Evolutionary conservation across 1,284 basidiomycete species (phyloP), one percentile per base, ranked within the genome.

Genomic region (Irpex sp.): DNA sequence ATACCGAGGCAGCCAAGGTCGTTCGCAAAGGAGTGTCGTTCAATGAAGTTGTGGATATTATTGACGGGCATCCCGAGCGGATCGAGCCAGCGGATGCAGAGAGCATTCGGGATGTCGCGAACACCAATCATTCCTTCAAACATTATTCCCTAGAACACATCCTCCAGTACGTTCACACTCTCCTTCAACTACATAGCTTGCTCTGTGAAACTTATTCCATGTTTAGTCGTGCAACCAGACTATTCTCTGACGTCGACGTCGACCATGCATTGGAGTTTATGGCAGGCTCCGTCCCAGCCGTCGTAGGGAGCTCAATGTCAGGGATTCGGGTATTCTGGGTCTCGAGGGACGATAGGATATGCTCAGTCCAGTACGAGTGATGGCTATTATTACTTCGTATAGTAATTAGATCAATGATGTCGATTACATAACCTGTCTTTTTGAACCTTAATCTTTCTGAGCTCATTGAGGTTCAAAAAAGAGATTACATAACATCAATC

Each of bases 201-300:
- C 15, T 39, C 37, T 39, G 37, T 55, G 58, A 46, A 57, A 15
- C 15, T 39, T 15, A 15, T 17, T 11, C n/a, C 15, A 6, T 7
- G 62, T 4, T 15, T 65, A 85, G 88, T 66, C 78, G 82, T 74
- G 78, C 83, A 7, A 70, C 70, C 15, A 67, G 67, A 3, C 71
- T 90, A 0, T 91, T 90, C 68, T 65, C 73, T 0, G 76, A 79
- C 0, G 70, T 76, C 0, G 82, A 89, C 21, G 83, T 26, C 21
- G 21, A 26, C 21, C 21, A 88, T 11, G 77, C 79, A n/a, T 64
- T 88, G 5, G 80, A 84, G 51, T 90, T 86, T 64, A 88, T 5
- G 80, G 26, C 26, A 26, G 26, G 26, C 26, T 26, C 26, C 26
- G 26, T 26, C 26, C 26, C 26, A 26, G 26, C 26, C 26, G 26